Conservation (phyloP, 2,329 filamentous ascomycete species). For the Xylaria sp. region DNA sequence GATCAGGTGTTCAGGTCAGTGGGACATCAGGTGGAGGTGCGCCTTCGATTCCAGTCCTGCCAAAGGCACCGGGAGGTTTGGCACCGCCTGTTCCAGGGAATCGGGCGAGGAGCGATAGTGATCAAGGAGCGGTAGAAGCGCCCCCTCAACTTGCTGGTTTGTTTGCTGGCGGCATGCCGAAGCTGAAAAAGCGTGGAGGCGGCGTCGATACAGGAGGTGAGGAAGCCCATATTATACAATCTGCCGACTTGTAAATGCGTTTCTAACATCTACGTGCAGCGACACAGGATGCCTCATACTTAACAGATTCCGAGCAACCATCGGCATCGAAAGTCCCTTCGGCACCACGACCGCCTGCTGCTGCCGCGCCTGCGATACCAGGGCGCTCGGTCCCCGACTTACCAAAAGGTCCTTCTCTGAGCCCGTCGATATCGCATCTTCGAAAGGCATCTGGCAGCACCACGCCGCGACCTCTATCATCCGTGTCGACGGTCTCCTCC, state of each 20-base stretch:
- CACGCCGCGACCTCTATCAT: conserved; percentile 66
- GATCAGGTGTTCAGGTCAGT: conserved; percentile 80
- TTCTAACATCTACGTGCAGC: conserved; percentile 56
- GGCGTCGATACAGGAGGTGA: conserved; percentile 77
- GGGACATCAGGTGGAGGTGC: conserved; percentile 73
- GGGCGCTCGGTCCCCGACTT: conserved; percentile 58
- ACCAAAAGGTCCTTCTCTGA: conserved; percentile 31
- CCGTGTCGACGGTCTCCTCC: conserved; percentile 65
- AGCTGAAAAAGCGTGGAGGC: conserved; percentile 86
- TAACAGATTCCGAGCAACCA: conserved; percentile 79
- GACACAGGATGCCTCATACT: conserved; percentile 75
- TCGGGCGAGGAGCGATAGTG: conserved; percentile 85
- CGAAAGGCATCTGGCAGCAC: conserved; percentile 65
- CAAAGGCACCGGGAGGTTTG: conserved; percentile 70
- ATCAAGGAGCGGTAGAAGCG: conserved; percentile 66
- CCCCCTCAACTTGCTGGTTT: conserved; percentile 87
- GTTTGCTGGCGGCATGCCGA: conserved; percentile 95
- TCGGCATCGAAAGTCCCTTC: conserved; percentile 65
- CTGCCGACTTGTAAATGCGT: background rate
- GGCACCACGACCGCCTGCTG: conserved; percentile 69
- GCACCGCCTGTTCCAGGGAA: conserved; percentile 77
- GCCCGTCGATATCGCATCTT: conserved; percentile 65
- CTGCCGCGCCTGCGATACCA: conserved; percentile 68
- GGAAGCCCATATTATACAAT: conserved; percentile 33
- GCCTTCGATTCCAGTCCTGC: conserved; percentile 73